Percentiles rank a stretch among this genome's conserved stretches.
phyloP scores from a whole-genome alignment of 2,329 filamentous ascomycete genomes.

The Xylariales sp. region DNA sequence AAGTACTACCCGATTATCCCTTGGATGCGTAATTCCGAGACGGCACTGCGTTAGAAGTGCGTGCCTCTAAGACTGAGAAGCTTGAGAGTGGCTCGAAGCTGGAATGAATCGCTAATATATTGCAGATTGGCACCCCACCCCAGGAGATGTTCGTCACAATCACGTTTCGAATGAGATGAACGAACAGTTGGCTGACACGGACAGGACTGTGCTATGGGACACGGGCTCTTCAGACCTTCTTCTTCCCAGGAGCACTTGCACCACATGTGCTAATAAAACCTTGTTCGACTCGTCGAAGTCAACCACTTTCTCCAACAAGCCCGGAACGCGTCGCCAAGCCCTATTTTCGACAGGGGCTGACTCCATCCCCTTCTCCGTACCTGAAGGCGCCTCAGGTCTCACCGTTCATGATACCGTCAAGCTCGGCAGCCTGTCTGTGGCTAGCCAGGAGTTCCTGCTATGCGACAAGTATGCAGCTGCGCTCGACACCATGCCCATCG shows the following conservation, averaged over 20 bases:
- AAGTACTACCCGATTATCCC: too few species aligned
- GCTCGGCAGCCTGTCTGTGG: slow-evolving; percentile 18
- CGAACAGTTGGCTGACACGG: not conserved
- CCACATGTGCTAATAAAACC: slow-evolving; percentile 18
- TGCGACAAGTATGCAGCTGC: slow-evolving; percentile 25
- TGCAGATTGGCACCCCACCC: slow-evolving; percentile 13
- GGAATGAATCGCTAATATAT: not conserved
- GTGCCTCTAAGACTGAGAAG: too few species aligned
- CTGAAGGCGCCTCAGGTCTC: slow-evolving; percentile 20
- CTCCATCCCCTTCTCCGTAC: slow-evolving; percentile 20
- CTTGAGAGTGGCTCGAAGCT: too few species aligned
- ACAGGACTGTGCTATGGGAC: slow-evolving; percentile 29
- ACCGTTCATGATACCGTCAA: slow-evolving; percentile 25
- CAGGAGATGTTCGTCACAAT: slow-evolving; percentile 28
- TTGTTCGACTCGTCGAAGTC: slow-evolving; percentile 26
- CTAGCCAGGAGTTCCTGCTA: slow-evolving; percentile 25
- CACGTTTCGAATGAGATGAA: too few species aligned
- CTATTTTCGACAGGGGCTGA: slow-evolving; percentile 24
- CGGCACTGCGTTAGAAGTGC: too few species aligned
- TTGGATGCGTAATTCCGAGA: too few species aligned
- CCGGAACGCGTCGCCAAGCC: slow-evolving; percentile 12
- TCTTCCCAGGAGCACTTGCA: slow-evolving; percentile 25
- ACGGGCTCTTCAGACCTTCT: slow-evolving; percentile 26
- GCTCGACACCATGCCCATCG: slow-evolving; percentile 22
- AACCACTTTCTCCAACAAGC: slow-evolving; percentile 20